Conservation (phyloP, 2,329 filamentous ascomycete genomes). For the Penicillium polonicum region DNA sequence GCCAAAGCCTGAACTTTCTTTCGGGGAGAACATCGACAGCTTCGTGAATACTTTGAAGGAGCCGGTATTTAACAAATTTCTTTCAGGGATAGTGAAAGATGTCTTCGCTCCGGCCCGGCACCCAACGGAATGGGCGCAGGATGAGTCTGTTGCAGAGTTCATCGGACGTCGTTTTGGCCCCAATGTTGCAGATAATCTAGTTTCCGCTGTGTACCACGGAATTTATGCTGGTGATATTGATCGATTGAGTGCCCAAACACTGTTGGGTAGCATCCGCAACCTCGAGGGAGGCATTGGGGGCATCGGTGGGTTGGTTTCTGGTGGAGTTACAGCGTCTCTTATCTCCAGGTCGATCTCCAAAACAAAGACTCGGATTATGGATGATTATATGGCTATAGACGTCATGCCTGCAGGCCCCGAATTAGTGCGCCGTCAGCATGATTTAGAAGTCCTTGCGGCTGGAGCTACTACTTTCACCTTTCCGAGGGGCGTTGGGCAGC, state of each 20-base stretch:
- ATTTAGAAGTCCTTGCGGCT: conserved; percentile 17
- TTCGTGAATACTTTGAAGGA: conserved; percentile 46
- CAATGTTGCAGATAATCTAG: conserved; percentile 65
- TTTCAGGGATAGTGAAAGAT: conserved; percentile 33
- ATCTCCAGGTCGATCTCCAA: conserved; percentile 14
- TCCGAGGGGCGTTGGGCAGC: conserved; percentile 60
- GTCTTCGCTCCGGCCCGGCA: conserved; percentile 37
- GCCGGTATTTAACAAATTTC: conserved; percentile 50
- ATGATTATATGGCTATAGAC: conserved; percentile 31
- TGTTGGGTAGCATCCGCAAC: conserved; percentile 54
- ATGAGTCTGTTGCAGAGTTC: conserved; percentile 72
- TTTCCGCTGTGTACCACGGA: conserved; percentile 76
- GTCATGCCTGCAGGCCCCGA: conserved; percentile 5
- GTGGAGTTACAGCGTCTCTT: conserved; percentile 8
- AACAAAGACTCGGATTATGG: conserved; percentile 19
- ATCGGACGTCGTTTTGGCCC: conserved; percentile 56
- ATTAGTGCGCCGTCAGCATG: background rate
- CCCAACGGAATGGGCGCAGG: conserved; percentile 41
- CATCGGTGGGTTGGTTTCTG: conserved; percentile 18
- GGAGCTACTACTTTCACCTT: conserved; percentile 44
- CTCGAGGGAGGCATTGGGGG: conserved; percentile 41
- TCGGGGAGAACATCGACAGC: conserved; percentile 11
- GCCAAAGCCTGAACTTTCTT: conserved; percentile 31
- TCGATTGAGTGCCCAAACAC: conserved; percentile 69
- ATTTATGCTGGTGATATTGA: conserved; percentile 90